phyloP scores from a whole-genome alignment of 2,329 filamentous ascomycete species.

The Colletotrichum euphorbiae region DNA sequence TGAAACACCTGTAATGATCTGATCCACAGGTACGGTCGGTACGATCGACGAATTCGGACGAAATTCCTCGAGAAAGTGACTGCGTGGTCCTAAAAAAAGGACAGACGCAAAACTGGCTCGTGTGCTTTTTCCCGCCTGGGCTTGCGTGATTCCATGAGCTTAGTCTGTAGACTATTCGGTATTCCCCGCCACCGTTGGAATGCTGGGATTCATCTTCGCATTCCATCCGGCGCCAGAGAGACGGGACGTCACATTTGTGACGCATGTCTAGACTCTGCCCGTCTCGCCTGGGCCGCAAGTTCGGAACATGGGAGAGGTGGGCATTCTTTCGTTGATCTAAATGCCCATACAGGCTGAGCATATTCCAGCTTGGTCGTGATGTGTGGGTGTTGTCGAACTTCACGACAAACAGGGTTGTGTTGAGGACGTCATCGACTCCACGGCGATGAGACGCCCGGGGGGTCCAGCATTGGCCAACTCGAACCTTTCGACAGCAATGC shows the following conservation, averaged over 20 bases:
- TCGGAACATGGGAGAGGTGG: constrained; percentile 16
- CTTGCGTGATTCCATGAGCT: constrained; percentile 11
- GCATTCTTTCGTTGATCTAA: not conserved
- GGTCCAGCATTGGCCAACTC: constrained; percentile 8
- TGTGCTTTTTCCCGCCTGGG: not conserved
- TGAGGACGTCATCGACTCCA: constrained; percentile 37
- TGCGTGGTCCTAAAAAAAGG: constrained; percentile 17
- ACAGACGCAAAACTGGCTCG: constrained; percentile 1
- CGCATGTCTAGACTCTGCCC: constrained; percentile 17
- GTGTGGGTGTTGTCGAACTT: not conserved
- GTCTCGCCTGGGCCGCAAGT: constrained; percentile 1
- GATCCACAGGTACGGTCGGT: constrained; percentile 9
- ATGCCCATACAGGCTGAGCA: constrained; percentile 1
- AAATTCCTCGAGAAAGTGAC: not conserved
- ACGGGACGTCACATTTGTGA: constrained; percentile 26
- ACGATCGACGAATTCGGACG: constrained; percentile 16
- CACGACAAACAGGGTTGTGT: constrained; percentile 11
- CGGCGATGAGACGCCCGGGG: constrained; percentile 30
- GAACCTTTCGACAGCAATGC: constrained; percentile 2
- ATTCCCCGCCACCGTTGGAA: constrained; percentile 7
- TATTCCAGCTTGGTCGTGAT: constrained; percentile 20
- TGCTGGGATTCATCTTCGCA: not conserved
- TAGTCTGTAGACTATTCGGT: constrained; percentile 12
- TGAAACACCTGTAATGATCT: constrained; percentile 10
- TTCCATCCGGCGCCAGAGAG: constrained; percentile 13